Percentiles rank a stretch among this genome's conserved stretches.
phyloP scores from a whole-genome alignment of 345 rosid genomes.

The Populus simonii region DNA sequence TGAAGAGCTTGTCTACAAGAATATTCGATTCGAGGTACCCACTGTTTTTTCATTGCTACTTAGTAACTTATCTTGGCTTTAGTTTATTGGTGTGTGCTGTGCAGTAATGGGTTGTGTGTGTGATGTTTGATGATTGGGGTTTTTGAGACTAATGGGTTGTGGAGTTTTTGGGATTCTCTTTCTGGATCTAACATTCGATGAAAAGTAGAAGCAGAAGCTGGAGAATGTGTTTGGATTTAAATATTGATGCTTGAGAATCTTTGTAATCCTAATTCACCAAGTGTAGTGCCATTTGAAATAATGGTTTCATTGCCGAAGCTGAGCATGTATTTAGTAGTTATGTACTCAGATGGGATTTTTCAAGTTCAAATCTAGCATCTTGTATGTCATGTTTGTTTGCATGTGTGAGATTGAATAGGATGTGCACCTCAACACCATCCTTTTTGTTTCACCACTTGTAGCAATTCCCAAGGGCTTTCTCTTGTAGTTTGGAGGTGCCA shows the following conservation, averaged over 20 bases:
- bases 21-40: constrained; percentile 82
- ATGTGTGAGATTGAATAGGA: too few species aligned
- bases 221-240: not conserved
- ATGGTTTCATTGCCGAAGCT: not conserved
- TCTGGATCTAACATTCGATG: not conserved
- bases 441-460: too few species aligned
- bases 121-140: not conserved
- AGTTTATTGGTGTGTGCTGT: not conserved
- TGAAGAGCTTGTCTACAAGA: constrained; percentile 94
- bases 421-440: too few species aligned
- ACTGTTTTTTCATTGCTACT: not conserved
- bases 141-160: not conserved
- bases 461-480: not conserved
- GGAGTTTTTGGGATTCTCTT: not conserved
- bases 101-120: not conserved
- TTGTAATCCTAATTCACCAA: not conserved
- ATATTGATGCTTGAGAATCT: not conserved
- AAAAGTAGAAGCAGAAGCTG: not conserved
- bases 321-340: not conserved
- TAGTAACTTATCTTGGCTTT: not conserved
- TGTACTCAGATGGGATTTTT: not conserved
- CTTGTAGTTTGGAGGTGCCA: not conserved
- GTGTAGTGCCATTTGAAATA: not conserved
- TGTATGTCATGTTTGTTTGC: too few species aligned
- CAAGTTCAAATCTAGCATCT: not conserved